Evolutionary conservation across 202 grass and related monocot genomes (phyloP), one percentile per base, ranked within the genome.

Genomic region (Schoenoplectus triqueter): DNA sequence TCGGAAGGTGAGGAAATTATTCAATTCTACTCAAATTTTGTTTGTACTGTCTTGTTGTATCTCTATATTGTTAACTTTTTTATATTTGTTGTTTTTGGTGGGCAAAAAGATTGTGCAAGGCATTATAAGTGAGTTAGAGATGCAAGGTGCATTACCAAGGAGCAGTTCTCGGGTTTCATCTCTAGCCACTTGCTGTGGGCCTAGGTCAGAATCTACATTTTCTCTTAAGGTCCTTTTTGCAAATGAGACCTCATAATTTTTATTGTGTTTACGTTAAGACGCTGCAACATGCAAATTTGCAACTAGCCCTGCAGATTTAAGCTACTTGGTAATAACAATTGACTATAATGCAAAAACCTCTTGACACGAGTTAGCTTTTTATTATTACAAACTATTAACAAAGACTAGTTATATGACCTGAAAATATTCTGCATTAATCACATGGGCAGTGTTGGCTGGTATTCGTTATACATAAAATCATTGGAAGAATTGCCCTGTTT

Each of bases 151-250:
- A 15, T 84, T 99, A 69, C 97, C 97, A 2, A 86, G 97, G 88
- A 99, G 97, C 88, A 99, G 93, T 87, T 99, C 97, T 86, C 92
- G 97, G 88, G 97, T 99, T 88, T 99, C 97, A 3, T 99, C 97
- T 1, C 89, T 99, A 2, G 97, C 97, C 7, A 99, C 97, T 41
- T 99, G 97, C 84, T 99, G 97, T 0, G 97, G 97, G 3, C 92
- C 93, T 3, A 99, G 97, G 97, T 96, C 51, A 96, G 86, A 75
- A 15, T 84, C 11, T 44, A 56, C 6, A 66, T 64, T 51, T 65
- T 86, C 70, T n/a, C 59, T 78, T 48, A 78, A 49, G 65, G 17
- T 19, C 76, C 66, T 40, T 31, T 69, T 10, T 73, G 41, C 73
- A 80, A 47, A 46, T 18, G 11, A 8, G 40, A 42, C 14, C 15